phyloP scores from a whole-genome alignment of 2,329 filamentous ascomycete species.

The Moelleriella libera region DNA sequence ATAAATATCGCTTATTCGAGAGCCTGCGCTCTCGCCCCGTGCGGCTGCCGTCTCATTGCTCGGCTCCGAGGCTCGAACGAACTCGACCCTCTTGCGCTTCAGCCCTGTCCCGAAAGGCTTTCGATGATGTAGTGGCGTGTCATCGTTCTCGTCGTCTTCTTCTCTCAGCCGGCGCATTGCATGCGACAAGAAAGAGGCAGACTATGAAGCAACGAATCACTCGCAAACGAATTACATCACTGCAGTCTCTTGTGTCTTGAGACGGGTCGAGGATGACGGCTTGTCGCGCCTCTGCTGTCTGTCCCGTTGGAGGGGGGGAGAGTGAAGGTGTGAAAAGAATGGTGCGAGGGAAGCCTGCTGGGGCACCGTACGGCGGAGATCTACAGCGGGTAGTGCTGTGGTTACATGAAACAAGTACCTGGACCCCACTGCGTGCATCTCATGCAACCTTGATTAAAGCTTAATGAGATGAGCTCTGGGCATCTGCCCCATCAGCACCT shows the following conservation, averaged over 20 bases:
- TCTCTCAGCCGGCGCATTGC: conserved; percentile 14
- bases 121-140: conserved; percentile 37
- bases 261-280: too few relatives aligned
- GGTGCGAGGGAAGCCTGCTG: too few relatives aligned
- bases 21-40: conserved; percentile 8
- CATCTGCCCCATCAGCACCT: too few relatives aligned
- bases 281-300: too few relatives aligned
- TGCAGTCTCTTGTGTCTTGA: conserved; percentile 12
- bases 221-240: not conserved
- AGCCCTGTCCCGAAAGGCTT: conserved; percentile 42
- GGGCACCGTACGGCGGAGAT: too few relatives aligned
- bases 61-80: conserved; percentile 37
- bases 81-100: conserved; percentile 37
- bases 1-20: conserved; percentile 43
- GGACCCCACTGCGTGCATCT: too few relatives aligned
- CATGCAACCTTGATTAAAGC: too few relatives aligned
- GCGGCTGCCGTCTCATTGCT: conserved; percentile 14
- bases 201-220: not conserved
- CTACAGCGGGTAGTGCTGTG: too few relatives aligned
- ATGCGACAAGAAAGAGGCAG: not conserved
- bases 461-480: too few relatives aligned
- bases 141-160: conserved; percentile 20
- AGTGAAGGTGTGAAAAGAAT: too few relatives aligned
- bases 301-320: too few relatives aligned
- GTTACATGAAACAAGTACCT: too few relatives aligned